Evolutionary conservation across 1,284 basidiomycete species (phyloP).

Genomic region (Termitomyces sp.): DNA sequence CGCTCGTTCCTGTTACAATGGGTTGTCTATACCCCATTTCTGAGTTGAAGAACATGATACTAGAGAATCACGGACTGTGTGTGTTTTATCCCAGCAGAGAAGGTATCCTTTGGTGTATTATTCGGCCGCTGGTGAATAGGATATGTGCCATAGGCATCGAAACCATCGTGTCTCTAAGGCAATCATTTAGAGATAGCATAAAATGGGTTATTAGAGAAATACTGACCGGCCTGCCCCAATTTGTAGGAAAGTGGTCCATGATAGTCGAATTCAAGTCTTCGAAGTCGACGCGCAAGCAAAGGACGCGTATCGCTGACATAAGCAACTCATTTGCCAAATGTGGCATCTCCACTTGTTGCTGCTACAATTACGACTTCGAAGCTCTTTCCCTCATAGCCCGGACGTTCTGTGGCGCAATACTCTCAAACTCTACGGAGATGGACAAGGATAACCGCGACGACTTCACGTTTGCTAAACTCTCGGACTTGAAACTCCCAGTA

Average conservation of each 20-base stretch:
- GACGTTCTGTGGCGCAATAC: not conserved
- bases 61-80: conserved; percentile 58
- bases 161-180: conserved; percentile 60
- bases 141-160: conserved; percentile 71
- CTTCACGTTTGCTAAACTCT: conserved; percentile 86
- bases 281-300: conserved; percentile 16
- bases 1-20: conserved; percentile 94
- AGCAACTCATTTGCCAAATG: conserved; percentile 4
- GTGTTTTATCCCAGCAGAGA: conserved; percentile 61
- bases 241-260: conserved; percentile 80
- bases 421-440: conserved; percentile 38
- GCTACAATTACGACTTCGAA: too few species aligned
- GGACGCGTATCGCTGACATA: conserved; percentile 17
- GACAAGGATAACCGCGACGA: conserved; percentile 77
- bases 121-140: conserved; percentile 60
- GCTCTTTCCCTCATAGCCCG: not conserved
- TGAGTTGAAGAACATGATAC: not conserved
- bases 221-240: conserved; percentile 75
- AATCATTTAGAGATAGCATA: not conserved
- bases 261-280: not conserved
- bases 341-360: not conserved
- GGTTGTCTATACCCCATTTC: conserved; percentile 61
- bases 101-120: conserved; percentile 48
- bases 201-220: not conserved
- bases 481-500: conserved; percentile 81